Evolutionary conservation across 306 rosid genomes (phyloP).

Genomic region (Prunus davidiana): DNA sequence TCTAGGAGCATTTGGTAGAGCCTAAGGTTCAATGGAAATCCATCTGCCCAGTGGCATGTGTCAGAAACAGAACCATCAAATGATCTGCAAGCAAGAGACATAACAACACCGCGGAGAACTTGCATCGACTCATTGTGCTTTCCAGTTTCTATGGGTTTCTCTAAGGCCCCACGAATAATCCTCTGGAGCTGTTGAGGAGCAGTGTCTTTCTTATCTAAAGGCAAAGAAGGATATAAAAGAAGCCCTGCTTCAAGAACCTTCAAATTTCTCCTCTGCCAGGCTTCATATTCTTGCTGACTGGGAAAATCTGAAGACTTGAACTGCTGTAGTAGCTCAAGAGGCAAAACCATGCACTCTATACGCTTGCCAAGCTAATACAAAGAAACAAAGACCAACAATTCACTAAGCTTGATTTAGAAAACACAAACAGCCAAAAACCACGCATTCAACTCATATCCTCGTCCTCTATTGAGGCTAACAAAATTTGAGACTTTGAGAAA

Average conservation of each 20-base stretch:
- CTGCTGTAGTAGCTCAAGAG: slow-evolving; percentile 84
- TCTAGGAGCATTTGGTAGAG: slow-evolving; percentile 83
- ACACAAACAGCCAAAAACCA: background rate
- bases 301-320: slow-evolving; percentile 70
- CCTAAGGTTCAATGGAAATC: slow-evolving; percentile 85
- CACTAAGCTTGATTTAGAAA: slow-evolving; percentile 19
- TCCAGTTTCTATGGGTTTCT: slow-evolving; percentile 64
- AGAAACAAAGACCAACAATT: slow-evolving; percentile 31
- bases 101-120: slow-evolving; percentile 47
- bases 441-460: background rate
- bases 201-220: slow-evolving; percentile 54
- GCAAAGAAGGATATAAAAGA: slow-evolving; percentile 64
- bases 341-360: slow-evolving; percentile 80
- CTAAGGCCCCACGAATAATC: slow-evolving; percentile 52
- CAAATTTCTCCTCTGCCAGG: slow-evolving; percentile 75
- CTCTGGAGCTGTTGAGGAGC: slow-evolving; percentile 56
- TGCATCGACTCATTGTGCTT: slow-evolving; percentile 63
- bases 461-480: background rate
- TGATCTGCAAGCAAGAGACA: slow-evolving; percentile 82
- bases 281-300: slow-evolving; percentile 66
- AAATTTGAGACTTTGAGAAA: background rate
- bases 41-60: slow-evolving; percentile 94
- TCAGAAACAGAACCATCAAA: slow-evolving; percentile 55
- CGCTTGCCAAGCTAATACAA: slow-evolving; percentile 79
- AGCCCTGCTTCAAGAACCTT: slow-evolving; percentile 85